A percentile compares a stretch with the other conserved stretches of the same genome.
These are phyloP conservation scores for Quercus phellos DNA, from an alignment of 331 rosid genomes.

Conservation along the genomic window DNA sequence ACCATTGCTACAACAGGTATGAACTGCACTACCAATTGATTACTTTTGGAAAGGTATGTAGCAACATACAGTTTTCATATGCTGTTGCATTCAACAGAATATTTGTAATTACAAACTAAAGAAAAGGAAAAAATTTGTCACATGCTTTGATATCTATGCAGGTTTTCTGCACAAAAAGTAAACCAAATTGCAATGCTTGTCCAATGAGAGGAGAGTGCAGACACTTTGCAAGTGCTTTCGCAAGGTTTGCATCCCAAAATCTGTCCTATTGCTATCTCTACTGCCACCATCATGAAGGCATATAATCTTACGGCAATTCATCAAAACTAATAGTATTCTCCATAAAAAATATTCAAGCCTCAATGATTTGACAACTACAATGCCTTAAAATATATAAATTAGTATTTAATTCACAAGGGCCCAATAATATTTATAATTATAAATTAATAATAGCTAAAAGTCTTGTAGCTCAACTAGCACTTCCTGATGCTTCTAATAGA, in stretches of 20 bases:
- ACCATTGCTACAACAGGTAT: constrained; percentile 50
- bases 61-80: not conserved
- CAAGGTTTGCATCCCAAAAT: constrained; percentile 57
- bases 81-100: not conserved
- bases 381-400: constrained; percentile 6
- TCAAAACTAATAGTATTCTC: not conserved
- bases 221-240: constrained; percentile 98
- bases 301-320: not conserved
- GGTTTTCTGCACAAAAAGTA: constrained; percentile 92
- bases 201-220: constrained; percentile 99
- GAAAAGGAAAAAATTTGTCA: constrained; percentile 2
- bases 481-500: too few species aligned
- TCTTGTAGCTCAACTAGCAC: too few species aligned
- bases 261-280: constrained; percentile 1
- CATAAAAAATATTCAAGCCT: not conserved
- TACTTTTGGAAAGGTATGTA: constrained; percentile 87
- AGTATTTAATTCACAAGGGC: constrained; percentile 11
- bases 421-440: not conserved
- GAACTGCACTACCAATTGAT: constrained; percentile 97
- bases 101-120: constrained; percentile 4
- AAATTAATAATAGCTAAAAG: too few species aligned
- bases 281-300: not conserved
- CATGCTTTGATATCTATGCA: constrained; percentile 34
- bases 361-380: constrained; percentile 3
- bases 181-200: constrained; percentile 96